Evolutionary conservation across 441 rosid species (phyloP).

Genomic region (Syzygium syzygioides): DNA sequence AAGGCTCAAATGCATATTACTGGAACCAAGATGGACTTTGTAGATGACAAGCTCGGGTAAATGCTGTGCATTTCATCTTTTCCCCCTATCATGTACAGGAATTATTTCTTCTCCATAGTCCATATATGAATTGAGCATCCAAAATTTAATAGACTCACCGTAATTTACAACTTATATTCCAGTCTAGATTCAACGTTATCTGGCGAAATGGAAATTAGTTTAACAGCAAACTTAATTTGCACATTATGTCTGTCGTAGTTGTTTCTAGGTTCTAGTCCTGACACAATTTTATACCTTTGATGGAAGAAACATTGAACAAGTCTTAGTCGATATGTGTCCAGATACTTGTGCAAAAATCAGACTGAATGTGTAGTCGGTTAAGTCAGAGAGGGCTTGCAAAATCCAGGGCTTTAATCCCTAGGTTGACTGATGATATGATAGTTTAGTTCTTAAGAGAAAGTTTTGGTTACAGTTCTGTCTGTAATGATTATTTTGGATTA

Average conservation of each 20-base stretch:
- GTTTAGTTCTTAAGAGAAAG: no score
- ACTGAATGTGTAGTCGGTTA: background rate
- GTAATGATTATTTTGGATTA: background rate
- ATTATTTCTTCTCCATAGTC: background rate
- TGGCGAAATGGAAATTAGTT: background rate
- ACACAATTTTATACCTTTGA: background rate
- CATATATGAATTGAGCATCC: background rate
- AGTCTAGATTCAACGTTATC: background rate
- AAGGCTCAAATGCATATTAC: slow-evolving; percentile 90
- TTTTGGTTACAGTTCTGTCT: background rate
- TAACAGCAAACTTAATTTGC: background rate
- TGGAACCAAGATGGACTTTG: slow-evolving; percentile 91
- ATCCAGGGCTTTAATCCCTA: background rate
- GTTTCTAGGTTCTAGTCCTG: background rate
- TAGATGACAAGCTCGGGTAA: slow-evolving; percentile 89
- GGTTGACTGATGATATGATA: background rate
- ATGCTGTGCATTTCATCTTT: background rate
- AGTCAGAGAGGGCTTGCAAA: background rate
- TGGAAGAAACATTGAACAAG: background rate
- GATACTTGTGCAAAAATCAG: background rate
- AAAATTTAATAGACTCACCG: background rate
- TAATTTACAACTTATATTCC: background rate
- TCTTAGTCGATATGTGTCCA: background rate
- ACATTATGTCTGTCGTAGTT: background rate
- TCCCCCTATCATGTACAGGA: background rate